A percentile compares a stretch with the other conserved stretches of the same genome.
Conservation (phyloP, 257 asterid species). For the Jasminum sambac region DNA sequence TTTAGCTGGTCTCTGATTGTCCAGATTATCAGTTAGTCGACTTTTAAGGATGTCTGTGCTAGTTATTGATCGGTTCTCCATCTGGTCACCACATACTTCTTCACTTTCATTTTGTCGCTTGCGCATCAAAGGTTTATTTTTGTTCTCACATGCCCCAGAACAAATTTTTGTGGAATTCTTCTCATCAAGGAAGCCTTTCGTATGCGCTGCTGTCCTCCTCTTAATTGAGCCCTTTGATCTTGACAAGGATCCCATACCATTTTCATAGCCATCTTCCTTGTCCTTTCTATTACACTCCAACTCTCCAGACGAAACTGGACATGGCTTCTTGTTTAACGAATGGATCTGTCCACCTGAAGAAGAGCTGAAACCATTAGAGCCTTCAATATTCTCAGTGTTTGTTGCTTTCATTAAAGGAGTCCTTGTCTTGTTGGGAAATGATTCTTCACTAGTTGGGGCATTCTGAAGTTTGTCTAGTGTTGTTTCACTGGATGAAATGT, state of each 20-base stretch:
- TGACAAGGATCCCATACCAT: conserved; percentile 24
- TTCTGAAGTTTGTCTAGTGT: conserved; percentile 23
- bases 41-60: conserved; percentile 25
- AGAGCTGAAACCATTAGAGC: conserved; percentile 18
- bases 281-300: conserved; percentile 26
- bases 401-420: conserved; percentile 24
- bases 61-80: conserved; percentile 32
- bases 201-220: conserved; percentile 13
- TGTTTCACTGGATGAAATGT: conserved; percentile 18
- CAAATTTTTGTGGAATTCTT: conserved; percentile 19
- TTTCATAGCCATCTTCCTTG: conserved; percentile 27
- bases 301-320: conserved; percentile 30
- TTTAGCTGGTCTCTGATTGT: conserved; percentile 37
- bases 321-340: conserved; percentile 24
- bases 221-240: conserved; percentile 14
- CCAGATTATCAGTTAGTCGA: conserved; percentile 24
- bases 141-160: conserved; percentile 24
- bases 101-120: conserved; percentile 37
- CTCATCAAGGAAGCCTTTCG: conserved; percentile 24
- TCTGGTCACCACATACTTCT: conserved; percentile 49
- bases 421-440: conserved; percentile 20
- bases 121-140: conserved; percentile 22
- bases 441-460: conserved; percentile 18
- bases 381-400: conserved; percentile 30
- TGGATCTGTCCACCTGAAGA: conserved; percentile 13